These are phyloP conservation scores for Adansonia digitata DNA, from an alignment of 345 rosid genomes.

Conservation along the genomic window DNA sequence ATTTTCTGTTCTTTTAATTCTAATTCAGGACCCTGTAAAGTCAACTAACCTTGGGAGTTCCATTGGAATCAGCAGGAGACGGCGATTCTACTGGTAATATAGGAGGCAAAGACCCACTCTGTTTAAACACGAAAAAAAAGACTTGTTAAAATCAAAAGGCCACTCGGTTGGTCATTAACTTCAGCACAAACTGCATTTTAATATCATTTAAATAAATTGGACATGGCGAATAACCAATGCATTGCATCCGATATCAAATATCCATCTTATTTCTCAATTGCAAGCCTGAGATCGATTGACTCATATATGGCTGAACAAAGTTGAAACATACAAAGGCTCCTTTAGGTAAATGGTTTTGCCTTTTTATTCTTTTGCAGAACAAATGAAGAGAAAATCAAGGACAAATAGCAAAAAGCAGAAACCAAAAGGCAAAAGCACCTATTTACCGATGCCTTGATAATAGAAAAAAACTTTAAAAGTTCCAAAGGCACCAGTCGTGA, in stretches of 20 bases:
- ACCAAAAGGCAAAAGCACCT: neutral
- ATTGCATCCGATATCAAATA: neutral
- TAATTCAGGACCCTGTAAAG: neutral
- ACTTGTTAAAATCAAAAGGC: neutral
- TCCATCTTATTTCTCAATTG: neutral
- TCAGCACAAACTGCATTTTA: neutral
- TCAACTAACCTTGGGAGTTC: constrained; percentile 46
- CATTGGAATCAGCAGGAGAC: constrained; percentile 25
- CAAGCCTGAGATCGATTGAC: neutral
- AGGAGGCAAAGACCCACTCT: constrained; percentile 51
- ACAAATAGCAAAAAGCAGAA: neutral
- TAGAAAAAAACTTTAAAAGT: neutral
- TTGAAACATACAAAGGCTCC: neutral
- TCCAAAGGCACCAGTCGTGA: neutral
- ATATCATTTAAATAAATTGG: neutral
- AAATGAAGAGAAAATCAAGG: too few relatives aligned
- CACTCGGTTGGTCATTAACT: neutral
- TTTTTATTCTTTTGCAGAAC: neutral
- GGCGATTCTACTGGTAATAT: constrained; percentile 33
- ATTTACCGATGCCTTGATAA: neutral
- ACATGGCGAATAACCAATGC: neutral
- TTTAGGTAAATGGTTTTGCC: neutral
- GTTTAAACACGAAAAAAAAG: constrained; percentile 20
- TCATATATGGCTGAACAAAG: neutral
- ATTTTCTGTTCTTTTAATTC: neutral